These are phyloP conservation scores for Phytopythium vexans DNA, from an alignment of 352 stramenopile genomes.

Conservation along the genomic window DNA sequence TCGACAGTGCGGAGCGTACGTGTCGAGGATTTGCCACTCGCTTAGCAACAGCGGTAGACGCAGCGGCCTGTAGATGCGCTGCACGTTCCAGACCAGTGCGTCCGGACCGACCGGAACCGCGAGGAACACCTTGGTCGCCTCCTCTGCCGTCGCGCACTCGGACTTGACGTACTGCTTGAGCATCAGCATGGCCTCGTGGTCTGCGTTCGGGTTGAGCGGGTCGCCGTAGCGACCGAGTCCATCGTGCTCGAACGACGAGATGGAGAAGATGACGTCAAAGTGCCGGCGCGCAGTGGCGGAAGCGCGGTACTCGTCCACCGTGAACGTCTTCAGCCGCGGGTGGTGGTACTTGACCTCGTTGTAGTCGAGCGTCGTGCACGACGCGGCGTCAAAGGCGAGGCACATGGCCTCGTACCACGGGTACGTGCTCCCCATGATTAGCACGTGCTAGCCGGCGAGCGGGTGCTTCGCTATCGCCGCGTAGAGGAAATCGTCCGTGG, in stretches of 20 bases:
- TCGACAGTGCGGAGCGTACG: conserved; percentile 4
- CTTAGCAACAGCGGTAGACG: conserved; percentile 45
- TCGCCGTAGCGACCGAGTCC: conserved; percentile 72
- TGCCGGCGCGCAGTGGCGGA: conserved; percentile 8
- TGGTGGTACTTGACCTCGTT: conserved; percentile 33
- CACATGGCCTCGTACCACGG: conserved; percentile 41
- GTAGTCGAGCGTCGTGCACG: conserved; percentile 34
- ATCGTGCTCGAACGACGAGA: conserved; percentile 61
- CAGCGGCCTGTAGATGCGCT: conserved; percentile 47
- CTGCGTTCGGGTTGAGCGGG: conserved; percentile 44
- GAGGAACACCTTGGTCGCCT: conserved; percentile 26
- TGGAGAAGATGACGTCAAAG: conserved; percentile 32
- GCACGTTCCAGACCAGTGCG: conserved; percentile 49
- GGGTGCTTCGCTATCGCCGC: conserved; percentile 21
- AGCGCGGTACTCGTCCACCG: conserved; percentile 24
- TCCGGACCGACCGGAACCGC: conserved; percentile 48
- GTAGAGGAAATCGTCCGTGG: conserved; percentile 21
- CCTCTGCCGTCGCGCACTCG: not conserved
- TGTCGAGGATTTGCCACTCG: conserved; percentile 34
- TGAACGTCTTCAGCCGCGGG: conserved; percentile 27
- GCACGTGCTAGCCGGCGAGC: conserved; percentile 27
- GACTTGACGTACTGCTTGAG: conserved; percentile 20
- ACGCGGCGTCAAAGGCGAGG: conserved; percentile 24
- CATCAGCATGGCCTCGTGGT: conserved; percentile 48
- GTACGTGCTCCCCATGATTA: conserved; percentile 32